Percentiles rank a stretch among this genome's conserved stretches.
These are phyloP conservation scores for Diaporthe longicolla DNA, from an alignment of 2,329 filamentous ascomycete species.

Conservation along the genomic window DNA sequence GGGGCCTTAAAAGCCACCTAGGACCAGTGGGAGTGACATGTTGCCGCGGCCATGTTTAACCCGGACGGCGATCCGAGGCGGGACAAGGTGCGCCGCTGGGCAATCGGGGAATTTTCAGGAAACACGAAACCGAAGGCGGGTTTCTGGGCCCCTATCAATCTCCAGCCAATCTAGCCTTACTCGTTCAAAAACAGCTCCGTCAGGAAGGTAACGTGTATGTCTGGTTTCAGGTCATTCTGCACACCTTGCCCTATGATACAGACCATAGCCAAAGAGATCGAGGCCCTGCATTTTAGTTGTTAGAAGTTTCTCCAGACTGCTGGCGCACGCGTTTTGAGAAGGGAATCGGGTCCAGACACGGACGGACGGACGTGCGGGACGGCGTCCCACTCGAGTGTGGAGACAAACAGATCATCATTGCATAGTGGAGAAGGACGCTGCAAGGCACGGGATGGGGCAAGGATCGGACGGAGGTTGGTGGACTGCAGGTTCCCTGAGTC, in stretches of 20 bases:
- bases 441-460: slow-evolving; percentile 13
- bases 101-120: slow-evolving; percentile 21
- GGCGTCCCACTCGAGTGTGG: slow-evolving; percentile 12
- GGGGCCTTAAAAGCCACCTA: not conserved
- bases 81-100: slow-evolving; percentile 21
- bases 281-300: too few relatives aligned
- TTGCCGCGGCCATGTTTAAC: slow-evolving; percentile 14
- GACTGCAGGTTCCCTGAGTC: slow-evolving; percentile 1
- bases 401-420: slow-evolving; percentile 9
- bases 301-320: not conserved
- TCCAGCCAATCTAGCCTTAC: slow-evolving; percentile 9
- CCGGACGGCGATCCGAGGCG: slow-evolving; percentile 25
- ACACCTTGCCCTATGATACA: not conserved
- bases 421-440: slow-evolving; percentile 18
- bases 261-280: not conserved
- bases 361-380: not conserved
- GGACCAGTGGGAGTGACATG: not conserved
- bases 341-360: not conserved
- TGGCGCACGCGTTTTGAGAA: not conserved
- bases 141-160: slow-evolving; percentile 27
- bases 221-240: not conserved
- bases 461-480: slow-evolving; percentile 4
- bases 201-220: not conserved
- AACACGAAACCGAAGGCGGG: slow-evolving; percentile 12
- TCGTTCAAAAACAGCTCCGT: not conserved